These are phyloP conservation scores for Stemphylium beticola DNA, from an alignment of 2,329 filamentous ascomycete genomes.

Conservation along the genomic window DNA sequence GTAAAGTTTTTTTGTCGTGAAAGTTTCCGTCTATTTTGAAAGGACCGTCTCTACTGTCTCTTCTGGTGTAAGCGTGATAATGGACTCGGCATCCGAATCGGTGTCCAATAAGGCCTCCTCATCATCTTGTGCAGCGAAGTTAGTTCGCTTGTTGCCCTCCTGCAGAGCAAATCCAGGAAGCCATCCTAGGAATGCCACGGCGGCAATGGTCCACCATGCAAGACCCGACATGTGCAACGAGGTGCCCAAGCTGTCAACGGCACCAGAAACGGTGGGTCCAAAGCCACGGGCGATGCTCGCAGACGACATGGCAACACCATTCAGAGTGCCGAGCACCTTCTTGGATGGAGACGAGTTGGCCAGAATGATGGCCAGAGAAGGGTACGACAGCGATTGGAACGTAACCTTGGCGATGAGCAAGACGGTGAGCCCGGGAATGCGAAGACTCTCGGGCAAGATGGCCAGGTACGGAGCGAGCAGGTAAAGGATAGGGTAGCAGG, in stretches of 20 bases:
- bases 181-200: slow-evolving; percentile 73
- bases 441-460: slow-evolving; percentile 73
- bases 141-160: slow-evolving; percentile 59
- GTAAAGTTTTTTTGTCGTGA: slow-evolving; percentile 20
- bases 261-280: slow-evolving; percentile 84
- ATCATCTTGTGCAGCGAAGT: slow-evolving; percentile 26
- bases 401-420: slow-evolving; percentile 92
- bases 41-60: slow-evolving; percentile 38
- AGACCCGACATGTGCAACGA: slow-evolving; percentile 82
- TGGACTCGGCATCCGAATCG: slow-evolving; percentile 40
- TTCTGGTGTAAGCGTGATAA: slow-evolving; percentile 43
- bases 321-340: slow-evolving; percentile 86
- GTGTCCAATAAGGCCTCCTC: slow-evolving; percentile 42
- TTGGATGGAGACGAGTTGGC: slow-evolving; percentile 86
- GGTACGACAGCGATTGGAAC: slow-evolving; percentile 88
- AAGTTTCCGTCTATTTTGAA: slow-evolving; percentile 34
- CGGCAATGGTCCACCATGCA: slow-evolving; percentile 89
- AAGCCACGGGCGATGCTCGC: slow-evolving; percentile 88
- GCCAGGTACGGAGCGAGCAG: slow-evolving; percentile 87
- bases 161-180: slow-evolving; percentile 64
- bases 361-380: slow-evolving; percentile 85
- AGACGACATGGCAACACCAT: slow-evolving; percentile 88
- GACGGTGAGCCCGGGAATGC: slow-evolving; percentile 76
- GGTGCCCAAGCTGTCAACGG: slow-evolving; percentile 82
- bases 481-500: slow-evolving; percentile 88